A percentile compares a stretch with the other conserved stretches of the same genome.
Conservation (phyloP, 2,329 filamentous ascomycete genomes). For the Claviceps paspali region DNA sequence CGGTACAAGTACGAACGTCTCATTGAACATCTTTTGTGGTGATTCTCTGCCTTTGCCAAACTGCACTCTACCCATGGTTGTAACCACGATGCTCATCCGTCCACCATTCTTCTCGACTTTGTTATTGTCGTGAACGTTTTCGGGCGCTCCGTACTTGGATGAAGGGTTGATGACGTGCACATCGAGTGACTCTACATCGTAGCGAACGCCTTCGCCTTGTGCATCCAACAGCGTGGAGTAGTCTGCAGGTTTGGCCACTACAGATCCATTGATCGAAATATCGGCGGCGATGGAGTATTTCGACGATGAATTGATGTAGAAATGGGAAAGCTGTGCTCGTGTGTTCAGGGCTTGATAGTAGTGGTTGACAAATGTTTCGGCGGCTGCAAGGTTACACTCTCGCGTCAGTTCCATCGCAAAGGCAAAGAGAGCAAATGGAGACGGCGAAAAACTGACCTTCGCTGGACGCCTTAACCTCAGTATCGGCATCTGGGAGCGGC, state of each 20-base stretch:
- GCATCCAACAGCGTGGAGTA: slow-evolving; percentile 55
- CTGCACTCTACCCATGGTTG: slow-evolving; percentile 56
- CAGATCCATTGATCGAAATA: slow-evolving; percentile 68
- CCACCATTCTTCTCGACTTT: slow-evolving; percentile 34
- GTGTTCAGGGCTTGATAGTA: slow-evolving; percentile 65
- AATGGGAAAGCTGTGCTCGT: slow-evolving; percentile 45
- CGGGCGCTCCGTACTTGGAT: slow-evolving; percentile 42
- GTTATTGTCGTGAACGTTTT: slow-evolving; percentile 23
- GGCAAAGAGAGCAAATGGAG: not conserved
- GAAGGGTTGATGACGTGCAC: slow-evolving; percentile 62
- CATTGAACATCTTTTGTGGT: slow-evolving; percentile 56
- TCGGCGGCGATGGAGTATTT: slow-evolving; percentile 42
- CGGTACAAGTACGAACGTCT: slow-evolving; percentile 68
- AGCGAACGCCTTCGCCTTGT: slow-evolving; percentile 42
- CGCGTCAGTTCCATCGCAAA: not conserved
- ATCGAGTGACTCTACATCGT: slow-evolving; percentile 63
- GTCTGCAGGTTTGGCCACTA: slow-evolving; percentile 43
- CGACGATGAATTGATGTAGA: slow-evolving; percentile 49
- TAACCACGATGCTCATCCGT: slow-evolving; percentile 55
- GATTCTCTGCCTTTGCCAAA: slow-evolving; percentile 49
- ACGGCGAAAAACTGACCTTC: slow-evolving; percentile 22
- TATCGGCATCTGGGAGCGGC: slow-evolving; percentile 24
- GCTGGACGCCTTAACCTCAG: slow-evolving; percentile 28
- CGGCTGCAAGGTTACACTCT: slow-evolving; percentile 33
- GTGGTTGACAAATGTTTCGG: slow-evolving; percentile 53